A percentile compares a stretch with the other conserved stretches of the same genome.
phyloP scores from a whole-genome alignment of 306 rosid genomes.

The Inga oerstediana region DNA sequence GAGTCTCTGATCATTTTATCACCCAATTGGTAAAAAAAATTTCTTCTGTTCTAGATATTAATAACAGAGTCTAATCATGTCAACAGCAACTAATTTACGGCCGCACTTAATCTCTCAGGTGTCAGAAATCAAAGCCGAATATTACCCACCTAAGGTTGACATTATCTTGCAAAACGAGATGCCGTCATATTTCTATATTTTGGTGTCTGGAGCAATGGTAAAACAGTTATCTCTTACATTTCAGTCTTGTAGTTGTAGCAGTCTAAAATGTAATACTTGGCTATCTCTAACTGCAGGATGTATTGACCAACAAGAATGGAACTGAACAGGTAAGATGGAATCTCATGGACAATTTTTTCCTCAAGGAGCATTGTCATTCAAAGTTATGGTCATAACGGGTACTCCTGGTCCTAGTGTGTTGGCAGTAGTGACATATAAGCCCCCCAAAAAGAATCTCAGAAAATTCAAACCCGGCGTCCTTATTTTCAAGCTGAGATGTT shows the following conservation, averaged over 20 bases:
- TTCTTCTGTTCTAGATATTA: constrained; percentile 6
- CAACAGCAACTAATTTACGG: constrained; percentile 17
- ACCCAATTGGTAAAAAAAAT: constrained; percentile 60
- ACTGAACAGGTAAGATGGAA: constrained; percentile 68
- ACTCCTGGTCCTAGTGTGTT: not conserved
- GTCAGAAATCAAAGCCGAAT: constrained; percentile 84
- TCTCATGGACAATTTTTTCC: constrained; percentile 15
- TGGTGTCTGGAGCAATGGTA: constrained; percentile 87
- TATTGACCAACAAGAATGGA: constrained; percentile 67
- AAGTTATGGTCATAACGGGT: constrained; percentile 16
- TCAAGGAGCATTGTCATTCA: constrained; percentile 3
- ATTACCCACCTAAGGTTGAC: constrained; percentile 83
- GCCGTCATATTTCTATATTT: constrained; percentile 76
- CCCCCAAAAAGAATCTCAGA: not conserved
- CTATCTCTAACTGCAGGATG: constrained; percentile 65
- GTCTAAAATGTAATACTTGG: constrained; percentile 30
- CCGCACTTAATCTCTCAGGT: constrained; percentile 51
- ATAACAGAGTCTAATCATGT: constrained; percentile 32
- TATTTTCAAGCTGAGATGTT: constrained; percentile 17
- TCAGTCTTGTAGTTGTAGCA: constrained; percentile 16
- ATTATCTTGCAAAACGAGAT: constrained; percentile 81
- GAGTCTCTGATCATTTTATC: constrained; percentile 69
- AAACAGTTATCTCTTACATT: constrained; percentile 28
- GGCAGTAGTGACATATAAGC: constrained; percentile 7
- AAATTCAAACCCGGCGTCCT: constrained; percentile 21